Percentiles rank a stretch among this genome's conserved stretches.
phyloP scores from a whole-genome alignment of 805 yeast genomes.

The Candida stauntonica region DNA sequence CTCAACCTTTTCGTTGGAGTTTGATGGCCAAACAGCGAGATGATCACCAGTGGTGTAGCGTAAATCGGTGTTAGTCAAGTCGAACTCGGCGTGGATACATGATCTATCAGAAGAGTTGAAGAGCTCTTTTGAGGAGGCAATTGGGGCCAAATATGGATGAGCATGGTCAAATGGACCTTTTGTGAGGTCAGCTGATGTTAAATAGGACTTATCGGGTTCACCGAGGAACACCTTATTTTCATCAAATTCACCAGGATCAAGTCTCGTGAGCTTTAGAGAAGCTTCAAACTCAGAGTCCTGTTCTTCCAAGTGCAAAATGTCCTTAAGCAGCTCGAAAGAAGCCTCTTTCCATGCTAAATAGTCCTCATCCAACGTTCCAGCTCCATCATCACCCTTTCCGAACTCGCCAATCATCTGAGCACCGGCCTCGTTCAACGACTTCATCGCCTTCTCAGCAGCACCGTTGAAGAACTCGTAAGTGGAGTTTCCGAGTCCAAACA shows the following conservation, averaged over 20 bases:
- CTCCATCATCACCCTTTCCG: slow-evolving; percentile 95
- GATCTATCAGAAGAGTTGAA: slow-evolving; percentile 62
- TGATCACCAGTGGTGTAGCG: slow-evolving; percentile 95
- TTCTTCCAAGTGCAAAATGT: slow-evolving; percentile 65
- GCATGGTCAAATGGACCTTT: slow-evolving; percentile 75
- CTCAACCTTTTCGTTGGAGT: slow-evolving; percentile 70
- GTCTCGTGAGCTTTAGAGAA: slow-evolving; percentile 40
- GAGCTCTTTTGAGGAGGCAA: slow-evolving; percentile 59
- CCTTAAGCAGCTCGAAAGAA: slow-evolving; percentile 61
- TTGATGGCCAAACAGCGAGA: slow-evolving; percentile 91
- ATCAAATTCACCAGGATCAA: slow-evolving; percentile 35
- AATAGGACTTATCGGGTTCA: slow-evolving; percentile 56
- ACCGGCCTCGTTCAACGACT: slow-evolving; percentile 53
- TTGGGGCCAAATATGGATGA: slow-evolving; percentile 79
- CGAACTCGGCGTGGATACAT: slow-evolving; percentile 90
- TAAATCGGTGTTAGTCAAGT: slow-evolving; percentile 66
- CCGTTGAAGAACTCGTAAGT: slow-evolving; percentile 91
- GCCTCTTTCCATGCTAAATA: slow-evolving; percentile 88
- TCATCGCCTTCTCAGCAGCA: slow-evolving; percentile 60
- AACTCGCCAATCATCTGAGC: slow-evolving; percentile 69
- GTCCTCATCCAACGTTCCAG: slow-evolving; percentile 93
- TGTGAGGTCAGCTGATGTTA: slow-evolving; percentile 32
- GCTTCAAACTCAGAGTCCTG: slow-evolving; percentile 80
- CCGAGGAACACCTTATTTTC: slow-evolving; percentile 60
- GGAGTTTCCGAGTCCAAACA: slow-evolving; percentile 92